Percentiles rank a stretch among this genome's conserved stretches.
Conservation (phyloP, 768 basidiomycete genomes). For the Dioszegia crocea region DNA sequence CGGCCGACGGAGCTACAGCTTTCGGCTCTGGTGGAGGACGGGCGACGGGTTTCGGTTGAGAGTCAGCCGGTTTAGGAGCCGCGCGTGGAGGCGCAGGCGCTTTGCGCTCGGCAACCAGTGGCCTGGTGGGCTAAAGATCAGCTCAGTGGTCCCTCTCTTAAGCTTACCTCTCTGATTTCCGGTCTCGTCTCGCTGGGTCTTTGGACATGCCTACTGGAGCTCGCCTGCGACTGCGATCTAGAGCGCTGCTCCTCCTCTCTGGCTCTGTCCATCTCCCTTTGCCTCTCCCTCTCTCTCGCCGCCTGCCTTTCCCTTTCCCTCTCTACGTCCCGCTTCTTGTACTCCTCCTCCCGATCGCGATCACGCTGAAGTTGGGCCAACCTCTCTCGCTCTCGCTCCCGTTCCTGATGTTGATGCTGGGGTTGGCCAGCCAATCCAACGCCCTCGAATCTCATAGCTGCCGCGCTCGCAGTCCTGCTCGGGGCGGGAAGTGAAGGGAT, state of each 20-base stretch:
- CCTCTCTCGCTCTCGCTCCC: conserved; percentile 2
- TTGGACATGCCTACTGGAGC: conserved; percentile 2
- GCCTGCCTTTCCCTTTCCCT: conserved; percentile 6
- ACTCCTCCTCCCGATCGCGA: conserved; percentile 21
- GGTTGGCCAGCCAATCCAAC: conserved; percentile 74
- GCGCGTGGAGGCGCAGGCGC: conserved; percentile 42
- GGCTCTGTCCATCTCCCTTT: conserved; percentile 39
- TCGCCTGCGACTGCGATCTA: neutral
- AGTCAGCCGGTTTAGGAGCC: conserved; percentile 14
- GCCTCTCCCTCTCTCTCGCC: conserved; percentile 43
- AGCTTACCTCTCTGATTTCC: conserved; percentile 7
- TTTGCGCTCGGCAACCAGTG: conserved; percentile 41
- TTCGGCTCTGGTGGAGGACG: conserved; percentile 12
- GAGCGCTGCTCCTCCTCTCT: neutral
- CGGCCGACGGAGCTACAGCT: conserved; percentile 16
- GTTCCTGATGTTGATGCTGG: conserved; percentile 9
- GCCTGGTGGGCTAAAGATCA: conserved; percentile 17
- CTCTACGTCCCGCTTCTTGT: conserved; percentile 7
- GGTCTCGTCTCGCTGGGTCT: conserved; percentile 11
- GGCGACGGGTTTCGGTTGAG: conserved; percentile 1
- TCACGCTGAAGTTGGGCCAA: conserved; percentile 28
- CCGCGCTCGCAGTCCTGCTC: conserved; percentile 22
- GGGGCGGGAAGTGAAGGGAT: conserved; percentile 49
- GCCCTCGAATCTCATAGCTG: conserved; percentile 73
- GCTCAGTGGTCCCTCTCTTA: neutral